Evolutionary conservation across 208 protist genomes (phyloP).

Genomic region (Crithidia thermophila): DNA sequence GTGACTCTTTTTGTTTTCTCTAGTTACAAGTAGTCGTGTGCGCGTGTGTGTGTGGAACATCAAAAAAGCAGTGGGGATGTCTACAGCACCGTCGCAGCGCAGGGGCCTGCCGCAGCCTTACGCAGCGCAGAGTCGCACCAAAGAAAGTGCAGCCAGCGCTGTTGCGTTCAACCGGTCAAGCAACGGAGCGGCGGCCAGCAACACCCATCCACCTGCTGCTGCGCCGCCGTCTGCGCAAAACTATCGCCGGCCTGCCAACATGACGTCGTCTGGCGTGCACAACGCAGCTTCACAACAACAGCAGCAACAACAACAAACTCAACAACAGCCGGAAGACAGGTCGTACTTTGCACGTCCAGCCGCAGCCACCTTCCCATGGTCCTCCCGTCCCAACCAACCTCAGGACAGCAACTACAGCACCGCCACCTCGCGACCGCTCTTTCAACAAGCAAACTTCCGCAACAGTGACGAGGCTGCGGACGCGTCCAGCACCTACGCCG

Average conservation of each 20-base stretch:
- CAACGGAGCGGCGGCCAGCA: too few relatives aligned
- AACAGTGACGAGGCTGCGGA: neutral
- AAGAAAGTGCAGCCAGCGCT: neutral
- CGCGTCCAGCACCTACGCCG: too few relatives aligned
- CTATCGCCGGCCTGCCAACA: too few relatives aligned
- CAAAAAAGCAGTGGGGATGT: too few relatives aligned
- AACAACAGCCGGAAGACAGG: neutral
- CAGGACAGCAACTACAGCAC: neutral
- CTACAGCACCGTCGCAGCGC: neutral
- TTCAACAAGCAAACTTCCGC: too few relatives aligned
- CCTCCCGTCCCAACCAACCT: neutral
- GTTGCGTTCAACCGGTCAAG: neutral
- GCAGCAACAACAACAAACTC: neutral
- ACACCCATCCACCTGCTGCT: too few relatives aligned
- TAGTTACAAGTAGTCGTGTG: too few relatives aligned
- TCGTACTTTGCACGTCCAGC: neutral
- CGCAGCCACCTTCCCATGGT: constrained; percentile 7
- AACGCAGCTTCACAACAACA: too few relatives aligned
- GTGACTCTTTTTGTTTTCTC: neutral
- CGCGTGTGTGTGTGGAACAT: neutral
- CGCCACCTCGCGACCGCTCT: too few relatives aligned
- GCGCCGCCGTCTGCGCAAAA: too few relatives aligned
- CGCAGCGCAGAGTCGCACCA: neutral
- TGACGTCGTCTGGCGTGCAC: too few relatives aligned
- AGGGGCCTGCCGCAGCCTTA: neutral